These are phyloP conservation scores for Colletotrichum incanum DNA, from an alignment of 2,329 filamentous ascomycete species.

Conservation along the genomic window DNA sequence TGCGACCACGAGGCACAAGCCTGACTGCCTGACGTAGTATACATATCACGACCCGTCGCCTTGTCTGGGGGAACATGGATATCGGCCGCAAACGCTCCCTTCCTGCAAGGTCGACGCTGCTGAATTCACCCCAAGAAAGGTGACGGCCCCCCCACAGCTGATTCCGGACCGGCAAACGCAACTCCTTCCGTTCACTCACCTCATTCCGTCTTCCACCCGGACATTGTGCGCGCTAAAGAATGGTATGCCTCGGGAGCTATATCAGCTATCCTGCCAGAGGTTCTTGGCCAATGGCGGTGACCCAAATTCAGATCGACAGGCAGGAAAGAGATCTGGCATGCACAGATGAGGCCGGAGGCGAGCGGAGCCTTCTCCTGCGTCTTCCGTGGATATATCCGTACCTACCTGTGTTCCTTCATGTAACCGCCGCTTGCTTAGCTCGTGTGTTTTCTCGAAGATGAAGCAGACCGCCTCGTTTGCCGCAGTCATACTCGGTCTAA, in stretches of 20 bases:
- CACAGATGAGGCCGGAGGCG: constrained; percentile 7
- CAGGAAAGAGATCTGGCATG: not conserved
- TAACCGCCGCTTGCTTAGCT: constrained; percentile 4
- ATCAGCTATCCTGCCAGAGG: not conserved
- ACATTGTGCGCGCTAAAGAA: not conserved
- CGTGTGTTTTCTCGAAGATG: not conserved
- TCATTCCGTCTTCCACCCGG: constrained; percentile 1
- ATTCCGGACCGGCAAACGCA: not conserved
- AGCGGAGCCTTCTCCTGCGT: constrained; percentile 8
- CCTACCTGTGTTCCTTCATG: constrained; percentile 4
- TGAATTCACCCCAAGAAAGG: not conserved
- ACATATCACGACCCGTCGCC: constrained; percentile 9
- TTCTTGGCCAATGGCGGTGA: constrained; percentile 24
- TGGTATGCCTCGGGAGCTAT: constrained; percentile 8
- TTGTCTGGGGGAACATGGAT: constrained; percentile 27
- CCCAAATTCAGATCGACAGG: constrained; percentile 17
- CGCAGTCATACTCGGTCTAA: not conserved
- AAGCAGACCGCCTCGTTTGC: constrained; percentile 24
- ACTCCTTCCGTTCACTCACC: not conserved
- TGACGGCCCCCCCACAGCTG: not conserved
- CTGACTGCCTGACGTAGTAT: constrained; percentile 20
- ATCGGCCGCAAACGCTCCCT: not conserved
- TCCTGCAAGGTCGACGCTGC: constrained; percentile 8
- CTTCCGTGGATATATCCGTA: not conserved
- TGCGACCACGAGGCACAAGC: constrained; percentile 22